phyloP scores from a whole-genome alignment of 768 basidiomycete genomes.

The Tricholoma saponaceum region DNA sequence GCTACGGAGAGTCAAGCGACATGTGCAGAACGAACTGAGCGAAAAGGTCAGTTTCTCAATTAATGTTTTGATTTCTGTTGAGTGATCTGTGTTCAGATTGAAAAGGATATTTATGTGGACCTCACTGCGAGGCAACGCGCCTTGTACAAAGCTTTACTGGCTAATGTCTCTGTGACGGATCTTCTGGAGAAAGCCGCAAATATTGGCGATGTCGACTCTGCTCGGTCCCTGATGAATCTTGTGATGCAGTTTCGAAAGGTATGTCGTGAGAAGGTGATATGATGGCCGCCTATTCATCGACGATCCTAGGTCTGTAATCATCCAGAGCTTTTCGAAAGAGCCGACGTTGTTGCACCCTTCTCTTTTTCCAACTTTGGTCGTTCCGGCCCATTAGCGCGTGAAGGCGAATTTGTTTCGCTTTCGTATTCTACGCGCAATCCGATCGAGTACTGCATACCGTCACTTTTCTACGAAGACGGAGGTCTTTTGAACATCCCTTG shows the following conservation, averaged over 20 bases:
- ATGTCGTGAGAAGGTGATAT: slow-evolving; percentile 4
- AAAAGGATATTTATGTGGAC: slow-evolving; percentile 92
- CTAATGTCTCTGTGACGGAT: slow-evolving; percentile 93
- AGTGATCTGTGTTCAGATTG: slow-evolving; percentile 58
- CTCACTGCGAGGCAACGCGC: slow-evolving; percentile 88
- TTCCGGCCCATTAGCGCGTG: slow-evolving; percentile 77
- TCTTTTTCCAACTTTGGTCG: slow-evolving; percentile 82
- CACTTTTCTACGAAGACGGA: slow-evolving; percentile 73
- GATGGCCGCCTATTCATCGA: neutral
- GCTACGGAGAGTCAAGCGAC: slow-evolving; percentile 93
- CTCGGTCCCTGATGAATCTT: slow-evolving; percentile 95
- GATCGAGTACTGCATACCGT: slow-evolving; percentile 75
- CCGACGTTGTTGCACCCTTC: slow-evolving; percentile 91
- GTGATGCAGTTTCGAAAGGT: slow-evolving; percentile 99
- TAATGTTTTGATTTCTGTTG: neutral
- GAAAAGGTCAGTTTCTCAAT: slow-evolving; percentile 71
- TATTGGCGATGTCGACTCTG: slow-evolving; percentile 86
- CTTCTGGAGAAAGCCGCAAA: slow-evolving; percentile 91
- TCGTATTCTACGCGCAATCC: slow-evolving; percentile 88
- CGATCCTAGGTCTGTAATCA: slow-evolving; percentile 85
- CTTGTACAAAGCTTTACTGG: slow-evolving; percentile 84
- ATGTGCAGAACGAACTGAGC: slow-evolving; percentile 99
- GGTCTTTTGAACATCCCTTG: slow-evolving; percentile 65
- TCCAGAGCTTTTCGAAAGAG: slow-evolving; percentile 95
- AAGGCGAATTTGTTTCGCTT: slow-evolving; percentile 78